phyloP scores from a whole-genome alignment of 176 grass and related monocot species.

The Sorghum bicolor region DNA sequence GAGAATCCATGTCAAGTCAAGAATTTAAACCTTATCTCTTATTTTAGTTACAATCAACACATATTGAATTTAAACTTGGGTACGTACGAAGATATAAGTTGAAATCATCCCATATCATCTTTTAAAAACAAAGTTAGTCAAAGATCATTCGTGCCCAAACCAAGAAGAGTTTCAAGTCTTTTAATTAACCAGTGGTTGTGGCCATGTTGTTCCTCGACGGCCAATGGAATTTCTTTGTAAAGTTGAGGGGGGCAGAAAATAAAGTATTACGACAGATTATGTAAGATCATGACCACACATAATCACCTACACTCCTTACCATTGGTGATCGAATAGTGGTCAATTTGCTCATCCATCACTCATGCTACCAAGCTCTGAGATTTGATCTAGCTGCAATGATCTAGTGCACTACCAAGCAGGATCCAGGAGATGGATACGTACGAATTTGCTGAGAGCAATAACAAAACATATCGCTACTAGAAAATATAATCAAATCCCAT shows the following conservation, averaged over 20 bases:
- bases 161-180: background rate
- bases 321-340: background rate
- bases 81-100: background rate
- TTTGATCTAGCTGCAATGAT: conserved; percentile 29
- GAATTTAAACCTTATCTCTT: background rate
- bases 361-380: background rate
- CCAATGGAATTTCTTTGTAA: background rate
- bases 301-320: background rate
- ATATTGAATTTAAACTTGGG: background rate
- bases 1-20: background rate
- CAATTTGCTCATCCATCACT: background rate
- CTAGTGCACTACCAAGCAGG: conserved; percentile 16
- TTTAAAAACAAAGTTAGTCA: background rate
- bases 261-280: background rate
- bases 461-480: background rate
- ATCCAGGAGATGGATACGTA: background rate
- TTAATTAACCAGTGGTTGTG: background rate
- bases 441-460: conserved; percentile 26
- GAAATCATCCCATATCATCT: too few species aligned
- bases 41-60: background rate
- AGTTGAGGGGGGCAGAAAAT: background rate
- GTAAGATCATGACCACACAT: background rate
- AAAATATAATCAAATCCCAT: conserved; percentile 1
- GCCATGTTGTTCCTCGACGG: background rate
- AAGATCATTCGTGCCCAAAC: background rate